Conservation (phyloP, 129 eudicot genomes). For the Artemisia argyi region DNA sequence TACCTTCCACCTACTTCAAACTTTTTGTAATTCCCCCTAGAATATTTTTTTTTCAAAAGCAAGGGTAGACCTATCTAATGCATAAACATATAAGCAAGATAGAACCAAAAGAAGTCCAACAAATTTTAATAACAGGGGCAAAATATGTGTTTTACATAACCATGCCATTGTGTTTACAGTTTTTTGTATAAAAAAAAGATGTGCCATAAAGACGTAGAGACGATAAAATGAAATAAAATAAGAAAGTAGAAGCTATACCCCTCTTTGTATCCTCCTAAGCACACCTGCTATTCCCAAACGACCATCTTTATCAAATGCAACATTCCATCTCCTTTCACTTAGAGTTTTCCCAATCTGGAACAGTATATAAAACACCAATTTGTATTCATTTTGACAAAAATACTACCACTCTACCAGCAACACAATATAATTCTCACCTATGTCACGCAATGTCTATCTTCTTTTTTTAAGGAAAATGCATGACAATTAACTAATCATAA, state of each 20-base stretch:
- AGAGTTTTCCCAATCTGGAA: conserved; percentile 87
- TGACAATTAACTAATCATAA: background rate
- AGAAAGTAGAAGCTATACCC: conserved; percentile 50
- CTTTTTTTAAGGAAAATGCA: background rate
- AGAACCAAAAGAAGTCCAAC: too few relatives aligned
- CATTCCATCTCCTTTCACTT: conserved; percentile 97
- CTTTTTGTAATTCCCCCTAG: too few relatives aligned
- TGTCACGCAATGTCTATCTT: background rate
- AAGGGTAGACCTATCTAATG: too few relatives aligned
- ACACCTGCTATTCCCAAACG: conserved; percentile 89
- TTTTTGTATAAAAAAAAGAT: background rate
- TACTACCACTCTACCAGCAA: too few relatives aligned
- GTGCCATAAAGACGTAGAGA: too few relatives aligned
- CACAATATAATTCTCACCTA: background rate
- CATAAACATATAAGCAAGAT: too few relatives aligned
- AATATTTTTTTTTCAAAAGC: too few relatives aligned
- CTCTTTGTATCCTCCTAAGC: conserved; percentile 95
- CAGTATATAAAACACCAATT: conserved; percentile 16
- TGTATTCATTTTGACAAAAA: background rate
- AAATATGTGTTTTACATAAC: too few relatives aligned
- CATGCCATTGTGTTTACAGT: too few relatives aligned
- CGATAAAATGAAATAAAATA: background rate
- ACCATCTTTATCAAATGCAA: conserved; percentile 82
- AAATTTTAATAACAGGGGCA: too few relatives aligned
- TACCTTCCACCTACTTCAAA: too few relatives aligned